A percentile compares a stretch with the other conserved stretches of the same genome.
phyloP scores from a whole-genome alignment of 352 stramenopile genomes.

The Phytophthora hibernalis region DNA sequence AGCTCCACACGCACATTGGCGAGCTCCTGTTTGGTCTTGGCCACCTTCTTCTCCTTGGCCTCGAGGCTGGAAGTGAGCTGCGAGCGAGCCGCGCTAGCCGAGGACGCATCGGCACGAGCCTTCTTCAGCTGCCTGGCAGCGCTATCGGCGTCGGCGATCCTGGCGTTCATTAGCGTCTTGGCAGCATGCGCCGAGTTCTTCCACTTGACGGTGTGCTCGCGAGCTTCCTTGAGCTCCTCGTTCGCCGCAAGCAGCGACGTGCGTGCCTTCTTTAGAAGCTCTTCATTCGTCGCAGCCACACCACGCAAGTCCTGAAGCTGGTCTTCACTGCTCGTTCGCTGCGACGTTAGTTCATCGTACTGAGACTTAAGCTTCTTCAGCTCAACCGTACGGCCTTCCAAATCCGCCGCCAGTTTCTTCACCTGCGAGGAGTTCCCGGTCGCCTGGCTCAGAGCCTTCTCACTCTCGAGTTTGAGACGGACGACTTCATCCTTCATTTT shows the following conservation, averaged over 20 bases:
- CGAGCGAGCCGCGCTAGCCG: conserved; percentile 53
- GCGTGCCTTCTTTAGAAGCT: conserved; percentile 78
- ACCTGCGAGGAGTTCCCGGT: conserved; percentile 38
- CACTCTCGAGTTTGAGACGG: conserved; percentile 44
- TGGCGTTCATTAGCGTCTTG: conserved; percentile 69
- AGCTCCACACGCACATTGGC: conserved; percentile 57
- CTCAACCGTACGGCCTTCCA: conserved; percentile 44
- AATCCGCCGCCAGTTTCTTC: conserved; percentile 43
- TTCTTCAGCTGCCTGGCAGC: conserved; percentile 71
- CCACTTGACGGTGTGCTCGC: conserved; percentile 72
- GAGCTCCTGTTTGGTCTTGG: conserved; percentile 65
- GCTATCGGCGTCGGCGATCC: conserved; percentile 71
- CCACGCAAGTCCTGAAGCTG: conserved; percentile 56
- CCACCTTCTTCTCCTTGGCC: conserved; percentile 76
- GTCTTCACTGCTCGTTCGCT: conserved; percentile 38
- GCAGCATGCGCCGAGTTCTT: conserved; percentile 72
- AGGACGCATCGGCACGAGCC: conserved; percentile 50
- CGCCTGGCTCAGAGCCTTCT: conserved; percentile 45
- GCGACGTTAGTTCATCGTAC: conserved; percentile 39
- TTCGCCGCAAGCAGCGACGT: conserved; percentile 71
- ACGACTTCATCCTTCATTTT: conserved; percentile 67
- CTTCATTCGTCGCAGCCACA: conserved; percentile 54
- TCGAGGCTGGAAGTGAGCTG: conserved; percentile 63
- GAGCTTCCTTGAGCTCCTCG: conserved; percentile 80
- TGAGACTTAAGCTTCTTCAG: conserved; percentile 43